Percentiles rank a stretch among this genome's conserved stretches.
Evolutionary conservation across 1,139 yeast species (phyloP).

Genomic region (Dujonia santamariae): DNA sequence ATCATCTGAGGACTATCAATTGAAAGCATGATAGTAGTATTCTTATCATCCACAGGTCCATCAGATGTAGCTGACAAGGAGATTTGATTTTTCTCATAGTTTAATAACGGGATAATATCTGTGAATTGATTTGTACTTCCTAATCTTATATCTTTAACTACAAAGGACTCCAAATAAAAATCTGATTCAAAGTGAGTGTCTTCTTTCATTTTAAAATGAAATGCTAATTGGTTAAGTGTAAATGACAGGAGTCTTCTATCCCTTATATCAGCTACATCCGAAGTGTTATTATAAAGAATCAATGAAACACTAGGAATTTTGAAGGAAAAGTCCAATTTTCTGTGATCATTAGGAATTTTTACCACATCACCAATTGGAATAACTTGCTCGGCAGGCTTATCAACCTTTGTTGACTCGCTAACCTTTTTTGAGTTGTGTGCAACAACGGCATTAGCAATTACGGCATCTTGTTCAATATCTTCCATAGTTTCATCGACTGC

Average conservation of each 20-base stretch:
- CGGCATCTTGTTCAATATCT: slow-evolving; percentile 66
- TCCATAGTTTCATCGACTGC: slow-evolving; percentile 34
- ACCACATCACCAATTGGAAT: background rate
- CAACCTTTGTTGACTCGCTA: slow-evolving; percentile 2
- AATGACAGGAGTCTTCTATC: slow-evolving; percentile 57
- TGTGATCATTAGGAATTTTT: slow-evolving; percentile 26
- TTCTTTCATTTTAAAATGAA: slow-evolving; percentile 48
- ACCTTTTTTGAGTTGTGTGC: slow-evolving; percentile 22
- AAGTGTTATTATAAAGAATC: slow-evolving; percentile 61
- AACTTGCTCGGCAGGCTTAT: background rate
- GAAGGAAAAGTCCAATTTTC: slow-evolving; percentile 50
- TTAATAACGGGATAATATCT: slow-evolving; percentile 72
- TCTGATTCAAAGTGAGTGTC: slow-evolving; percentile 60
- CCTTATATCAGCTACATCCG: slow-evolving; percentile 30
- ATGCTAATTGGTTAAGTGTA: slow-evolving; percentile 56
- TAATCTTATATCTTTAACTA: slow-evolving; percentile 70
- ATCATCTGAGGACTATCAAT: slow-evolving; percentile 81
- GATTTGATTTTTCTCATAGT: slow-evolving; percentile 69
- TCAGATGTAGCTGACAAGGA: slow-evolving; percentile 50
- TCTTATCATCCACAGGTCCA: slow-evolving; percentile 36
- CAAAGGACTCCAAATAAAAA: slow-evolving; percentile 67
- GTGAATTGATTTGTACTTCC: slow-evolving; percentile 65
- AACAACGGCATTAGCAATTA: slow-evolving; percentile 46
- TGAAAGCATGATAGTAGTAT: slow-evolving; percentile 54
- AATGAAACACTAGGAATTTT: slow-evolving; percentile 62